Evolutionary conservation across 306 rosid species (phyloP).

Genomic region (Arachis hypogaea): DNA sequence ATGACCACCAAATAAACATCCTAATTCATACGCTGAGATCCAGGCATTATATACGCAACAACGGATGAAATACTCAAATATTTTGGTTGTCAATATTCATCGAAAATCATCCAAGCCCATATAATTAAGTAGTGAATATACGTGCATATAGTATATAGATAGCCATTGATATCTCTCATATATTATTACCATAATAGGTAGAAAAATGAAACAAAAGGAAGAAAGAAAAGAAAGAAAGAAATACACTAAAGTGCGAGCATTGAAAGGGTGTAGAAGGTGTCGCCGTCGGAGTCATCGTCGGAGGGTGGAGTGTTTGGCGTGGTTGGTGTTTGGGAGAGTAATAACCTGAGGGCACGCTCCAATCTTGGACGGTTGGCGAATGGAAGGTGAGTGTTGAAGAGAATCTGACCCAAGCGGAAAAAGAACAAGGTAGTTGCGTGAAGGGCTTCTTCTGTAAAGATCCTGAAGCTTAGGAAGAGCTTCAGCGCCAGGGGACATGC

Average conservation of each 20-base stretch:
- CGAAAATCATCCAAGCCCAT: background rate
- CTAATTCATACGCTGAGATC: too few species aligned
- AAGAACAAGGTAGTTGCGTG: constrained; percentile 48
- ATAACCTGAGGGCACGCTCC: constrained; percentile 45
- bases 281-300: constrained; percentile 20
- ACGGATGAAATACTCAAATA: too few species aligned
- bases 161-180: too few species aligned
- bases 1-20: too few species aligned
- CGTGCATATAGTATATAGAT: too few species aligned
- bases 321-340: constrained; percentile 21
- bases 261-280: constrained; percentile 43
- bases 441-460: constrained; percentile 35
- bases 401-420: constrained; percentile 51
- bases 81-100: background rate
- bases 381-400: constrained; percentile 14
- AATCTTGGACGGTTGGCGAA: constrained; percentile 29
- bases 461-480: constrained; percentile 35
- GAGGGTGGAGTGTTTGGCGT: background rate
- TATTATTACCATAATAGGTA: too few species aligned
- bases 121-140: too few species aligned
- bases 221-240: too few species aligned
- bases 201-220: too few species aligned
- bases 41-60: too few species aligned
- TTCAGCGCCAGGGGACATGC: constrained; percentile 45
- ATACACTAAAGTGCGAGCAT: constrained; percentile 42